phyloP scores from a whole-genome alignment of 208 protist species.

The Crithidia mellificae region DNA sequence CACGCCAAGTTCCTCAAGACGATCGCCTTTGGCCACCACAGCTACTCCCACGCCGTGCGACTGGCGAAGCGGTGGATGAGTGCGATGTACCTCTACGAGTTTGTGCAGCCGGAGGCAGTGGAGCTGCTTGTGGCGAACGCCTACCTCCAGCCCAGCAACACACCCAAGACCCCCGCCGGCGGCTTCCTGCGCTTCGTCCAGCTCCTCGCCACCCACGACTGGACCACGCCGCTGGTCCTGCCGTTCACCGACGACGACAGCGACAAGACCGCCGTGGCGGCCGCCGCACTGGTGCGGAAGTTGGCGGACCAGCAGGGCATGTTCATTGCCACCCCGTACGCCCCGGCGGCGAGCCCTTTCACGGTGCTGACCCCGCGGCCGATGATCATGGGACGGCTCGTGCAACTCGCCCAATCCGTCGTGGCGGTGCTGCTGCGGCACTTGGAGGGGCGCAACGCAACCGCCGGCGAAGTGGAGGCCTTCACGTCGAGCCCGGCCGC shows the following conservation, averaged over 20 bases:
- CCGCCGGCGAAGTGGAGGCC: slow-evolving; percentile 43
- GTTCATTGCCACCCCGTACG: slow-evolving; percentile 85
- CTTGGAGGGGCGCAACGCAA: slow-evolving; percentile 33
- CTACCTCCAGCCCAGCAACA: slow-evolving; percentile 50
- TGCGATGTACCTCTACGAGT: slow-evolving; percentile 80
- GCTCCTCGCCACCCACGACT: slow-evolving; percentile 78
- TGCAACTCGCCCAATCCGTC: slow-evolving; percentile 68
- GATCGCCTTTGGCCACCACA: slow-evolving; percentile 75
- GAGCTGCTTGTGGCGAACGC: slow-evolving; percentile 84
- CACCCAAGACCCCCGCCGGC: slow-evolving; percentile 61
- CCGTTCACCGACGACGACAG: slow-evolving; percentile 63
- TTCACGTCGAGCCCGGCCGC: slow-evolving; percentile 53
- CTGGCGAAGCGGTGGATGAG: slow-evolving; percentile 82
- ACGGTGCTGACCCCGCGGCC: slow-evolving; percentile 75
- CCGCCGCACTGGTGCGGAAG: slow-evolving; percentile 52
- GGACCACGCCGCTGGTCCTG: slow-evolving; percentile 71
- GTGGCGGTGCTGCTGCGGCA: slow-evolving; percentile 50
- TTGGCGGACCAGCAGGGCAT: slow-evolving; percentile 71
- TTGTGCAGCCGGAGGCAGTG: slow-evolving; percentile 76
- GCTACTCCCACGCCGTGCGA: slow-evolving; percentile 70
- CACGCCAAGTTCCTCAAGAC: slow-evolving; percentile 82
- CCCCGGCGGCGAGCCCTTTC: slow-evolving; percentile 74
- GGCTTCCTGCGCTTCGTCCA: slow-evolving; percentile 85
- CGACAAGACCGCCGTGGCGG: slow-evolving; percentile 40
- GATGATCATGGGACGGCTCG: slow-evolving; percentile 84